Conservation (phyloP, 768 basidiomycete genomes). For the Boletus fagicola region DNA sequence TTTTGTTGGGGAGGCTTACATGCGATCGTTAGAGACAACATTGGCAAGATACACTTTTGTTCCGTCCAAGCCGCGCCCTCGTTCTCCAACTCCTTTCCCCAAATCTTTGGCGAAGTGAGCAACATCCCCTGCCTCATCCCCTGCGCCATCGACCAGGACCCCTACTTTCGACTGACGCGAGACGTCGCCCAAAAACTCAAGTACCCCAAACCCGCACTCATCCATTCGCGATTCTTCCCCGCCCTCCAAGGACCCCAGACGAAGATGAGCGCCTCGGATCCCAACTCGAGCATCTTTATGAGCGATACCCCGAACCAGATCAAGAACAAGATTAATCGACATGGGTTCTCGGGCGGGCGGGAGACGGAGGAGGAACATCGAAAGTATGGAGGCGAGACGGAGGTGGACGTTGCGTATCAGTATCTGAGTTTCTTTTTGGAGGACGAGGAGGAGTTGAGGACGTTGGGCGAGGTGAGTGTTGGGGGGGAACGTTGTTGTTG, state of each 20-base stretch:
- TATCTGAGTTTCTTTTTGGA: conserved; percentile 95
- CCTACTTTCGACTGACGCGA: conserved; percentile 96
- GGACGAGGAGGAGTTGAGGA: conserved; percentile 83
- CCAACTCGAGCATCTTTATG: conserved; percentile 95
- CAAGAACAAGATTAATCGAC: conserved; percentile 95
- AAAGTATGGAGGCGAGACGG: conserved; percentile 82
- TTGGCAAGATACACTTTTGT: conserved; percentile 96
- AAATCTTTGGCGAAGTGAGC: conserved; percentile 83
- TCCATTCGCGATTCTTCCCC: conserved; percentile 98
- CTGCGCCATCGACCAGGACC: conserved; percentile 97
- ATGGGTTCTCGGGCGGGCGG: conserved; percentile 93
- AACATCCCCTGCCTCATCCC: conserved; percentile 94
- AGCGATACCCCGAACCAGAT: conserved; percentile 89
- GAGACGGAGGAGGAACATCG: conserved; percentile 97
- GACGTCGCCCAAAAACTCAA: conserved; percentile 93
- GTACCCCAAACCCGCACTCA: conserved; percentile 89
- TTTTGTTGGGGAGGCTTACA: background rate
- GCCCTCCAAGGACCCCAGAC: conserved; percentile 97
- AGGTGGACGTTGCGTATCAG: conserved; percentile 95
- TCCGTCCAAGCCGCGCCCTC: conserved; percentile 94
- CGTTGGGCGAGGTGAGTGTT: conserved; percentile 64
- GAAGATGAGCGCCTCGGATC: conserved; percentile 97
- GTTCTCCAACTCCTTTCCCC: conserved; percentile 98
- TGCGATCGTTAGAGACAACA: conserved; percentile 72
- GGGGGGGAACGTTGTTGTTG: no score